Base-by-base conservation (phyloP, 306 rosid genomes). In the Trifolium pratense region DNA sequence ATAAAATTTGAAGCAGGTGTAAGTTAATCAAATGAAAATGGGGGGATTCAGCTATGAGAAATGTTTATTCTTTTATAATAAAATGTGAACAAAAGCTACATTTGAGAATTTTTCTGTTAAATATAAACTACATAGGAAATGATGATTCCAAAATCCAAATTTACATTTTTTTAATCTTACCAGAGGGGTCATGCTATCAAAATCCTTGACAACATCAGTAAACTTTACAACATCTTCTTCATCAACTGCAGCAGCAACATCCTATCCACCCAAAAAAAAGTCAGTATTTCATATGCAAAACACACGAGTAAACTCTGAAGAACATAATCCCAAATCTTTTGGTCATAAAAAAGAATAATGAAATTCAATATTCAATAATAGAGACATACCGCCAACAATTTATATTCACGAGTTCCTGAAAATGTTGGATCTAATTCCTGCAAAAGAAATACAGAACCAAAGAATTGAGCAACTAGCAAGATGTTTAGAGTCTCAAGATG, bases 391-490 rank as follows among this genome's bases (percentile, higher is more conserved):
- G 90, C 90, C 85, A 94, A 81, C 58, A 94, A 82, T 84, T 65
- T 88, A 63, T 67, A 94, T 85, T 91, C 99, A 68, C 99, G 91
- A 36, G 99, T 83, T 80, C 96, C 96, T 0, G 96, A 86, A 85
- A 94, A 94, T 31, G 93, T 91, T 53, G 97, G 96, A 88, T 94
- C 99, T 61, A 94, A 40, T n/a, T 94, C 99, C 97, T 91, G 93
- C 80, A 80, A 72, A 79, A 66, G 7, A 76, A 86, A 77, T 14
- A 48, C 45, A 75, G n/a, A 46, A 15, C 25, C 68, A 76, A 58
- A 25, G 5, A 71, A 20, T 71, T 79, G 52, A 81, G 80, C 69
- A 75, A 75, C 67, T 13, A 48, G 72, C 17, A 16, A 53, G 71
- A 37, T 68, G 32, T 45, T 36, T 61, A 39, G 51, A 39, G 56